Evolutionary conservation across 1,139 yeast genomes (phyloP), one percentile per base, ranked within the genome.

Genomic region (Candida pseudoviswanathii): DNA sequence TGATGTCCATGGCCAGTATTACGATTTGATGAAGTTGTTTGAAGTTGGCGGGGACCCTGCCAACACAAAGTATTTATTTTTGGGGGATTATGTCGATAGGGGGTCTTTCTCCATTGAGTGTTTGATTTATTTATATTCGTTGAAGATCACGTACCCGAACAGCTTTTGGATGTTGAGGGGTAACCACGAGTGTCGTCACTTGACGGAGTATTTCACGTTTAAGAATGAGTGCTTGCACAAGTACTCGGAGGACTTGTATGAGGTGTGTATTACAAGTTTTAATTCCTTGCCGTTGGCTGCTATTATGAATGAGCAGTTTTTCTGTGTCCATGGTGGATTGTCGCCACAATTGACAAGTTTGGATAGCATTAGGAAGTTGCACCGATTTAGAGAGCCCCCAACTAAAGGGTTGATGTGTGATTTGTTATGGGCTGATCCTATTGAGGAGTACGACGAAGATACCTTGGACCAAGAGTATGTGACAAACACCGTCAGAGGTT

Each of bases 241-340:
- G 68, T 92, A 92, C 70, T 81, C 84, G 30, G 58, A 71, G 38
- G 69, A 68, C 1, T 77, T 94, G 25, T 94, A 91, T 65, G 88
- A 87, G 51, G 88, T 85, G 34, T 84, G 92, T 57, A 79, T 94
- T 65, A 75, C 75, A 34, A 87, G 96, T 5, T 94, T 94, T 68
- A 90, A 91, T 64, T 84, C 96, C 1, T 73, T 94, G 54, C 98
- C 99, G 1, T 76, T 94, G 58, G 97, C 96, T 1, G 98, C 98
- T 0, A 76, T 94, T 36, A 89, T 94, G 95, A 92, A 92, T 71
- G 85, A 86, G 56, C 98, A 94, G 67, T 92, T 94, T 60, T 86
- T 94, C 66, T 94, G 99, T 69, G 96, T 92, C 46, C 99, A 92
- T 66, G 99, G 98, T 48, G 98, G 98, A n/a, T 76, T 92, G 24